Conservation (phyloP, 805 yeast genomes). For the Saccharomycopsis schoenii region DNA sequence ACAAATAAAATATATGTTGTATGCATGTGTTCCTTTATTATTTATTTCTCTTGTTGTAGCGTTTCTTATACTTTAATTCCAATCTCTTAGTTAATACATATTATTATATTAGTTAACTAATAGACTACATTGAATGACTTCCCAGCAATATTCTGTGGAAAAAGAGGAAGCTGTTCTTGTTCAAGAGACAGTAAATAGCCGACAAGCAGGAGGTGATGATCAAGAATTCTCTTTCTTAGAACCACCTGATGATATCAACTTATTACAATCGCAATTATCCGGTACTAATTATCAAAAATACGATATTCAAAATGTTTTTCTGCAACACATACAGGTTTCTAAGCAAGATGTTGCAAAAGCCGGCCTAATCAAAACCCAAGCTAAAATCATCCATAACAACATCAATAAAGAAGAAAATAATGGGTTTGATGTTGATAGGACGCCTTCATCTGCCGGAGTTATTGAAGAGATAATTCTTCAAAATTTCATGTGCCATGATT, state of each 20-base stretch:
- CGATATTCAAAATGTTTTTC: not conserved
- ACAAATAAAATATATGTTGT: no score
- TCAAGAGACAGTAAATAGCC: not conserved
- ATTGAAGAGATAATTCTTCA: conserved; percentile 52
- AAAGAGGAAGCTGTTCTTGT: not conserved
- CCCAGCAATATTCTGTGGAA: not conserved
- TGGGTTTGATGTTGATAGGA: not conserved
- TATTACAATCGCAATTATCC: not conserved
- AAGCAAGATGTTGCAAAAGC: not conserved
- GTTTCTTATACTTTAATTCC: no score
- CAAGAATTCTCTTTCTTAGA: not conserved
- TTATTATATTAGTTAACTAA: no score
- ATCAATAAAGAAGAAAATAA: not conserved
- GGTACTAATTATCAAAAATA: not conserved
- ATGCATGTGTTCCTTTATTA: no score
- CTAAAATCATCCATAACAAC: not conserved
- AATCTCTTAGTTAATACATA: not conserved
- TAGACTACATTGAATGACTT: not conserved
- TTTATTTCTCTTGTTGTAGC: no score
- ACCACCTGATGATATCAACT: not conserved
- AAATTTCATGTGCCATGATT: conserved; percentile 86
- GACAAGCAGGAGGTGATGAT: not conserved
- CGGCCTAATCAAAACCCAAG: not conserved
- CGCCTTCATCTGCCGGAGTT: conserved; percentile 50
- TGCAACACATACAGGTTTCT: not conserved